phyloP scores from a whole-genome alignment of 2,329 filamentous ascomycete genomes.

The Raffaelea arxii region DNA sequence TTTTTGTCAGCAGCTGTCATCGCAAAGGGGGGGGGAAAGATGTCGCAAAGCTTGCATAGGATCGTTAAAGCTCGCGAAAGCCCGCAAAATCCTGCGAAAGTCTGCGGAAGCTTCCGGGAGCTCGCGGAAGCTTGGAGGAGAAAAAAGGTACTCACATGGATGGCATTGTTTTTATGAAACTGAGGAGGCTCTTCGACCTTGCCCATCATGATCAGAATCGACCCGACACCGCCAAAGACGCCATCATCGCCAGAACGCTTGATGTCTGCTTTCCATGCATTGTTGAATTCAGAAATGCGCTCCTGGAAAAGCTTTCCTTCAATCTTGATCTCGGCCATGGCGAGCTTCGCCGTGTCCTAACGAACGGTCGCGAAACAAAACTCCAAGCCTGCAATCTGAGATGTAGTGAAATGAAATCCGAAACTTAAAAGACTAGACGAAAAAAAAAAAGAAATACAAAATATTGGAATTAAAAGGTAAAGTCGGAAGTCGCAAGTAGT shows the following conservation, averaged over 20 bases:
- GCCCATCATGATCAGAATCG: slow-evolving; percentile 84
- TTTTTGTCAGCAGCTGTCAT: slow-evolving; percentile 1
- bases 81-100: too few relatives aligned
- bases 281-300: slow-evolving; percentile 76
- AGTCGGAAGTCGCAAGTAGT: too few relatives aligned
- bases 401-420: too few relatives aligned
- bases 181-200: slow-evolving; percentile 83
- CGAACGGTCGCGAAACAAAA: too few relatives aligned
- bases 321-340: slow-evolving; percentile 81
- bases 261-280: slow-evolving; percentile 84
- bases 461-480: too few relatives aligned
- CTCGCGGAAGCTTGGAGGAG: too few relatives aligned
- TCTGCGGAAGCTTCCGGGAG: too few relatives aligned
- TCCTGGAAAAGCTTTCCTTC: slow-evolving; percentile 91
- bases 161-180: slow-evolving; percentile 92
- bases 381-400: too few relatives aligned
- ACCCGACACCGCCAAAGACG: slow-evolving; percentile 76
- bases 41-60: too few relatives aligned
- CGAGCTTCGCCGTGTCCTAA: slow-evolving; percentile 22
- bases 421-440: too few relatives aligned
- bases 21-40: neutral
- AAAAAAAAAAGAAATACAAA: too few relatives aligned
- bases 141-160: slow-evolving; percentile 55
- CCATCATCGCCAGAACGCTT: slow-evolving; percentile 81
- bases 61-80: too few relatives aligned